These are phyloP conservation scores for Arthroderma sp. DNA, from an alignment of 2,329 filamentous ascomycete species.

Conservation along the genomic window DNA sequence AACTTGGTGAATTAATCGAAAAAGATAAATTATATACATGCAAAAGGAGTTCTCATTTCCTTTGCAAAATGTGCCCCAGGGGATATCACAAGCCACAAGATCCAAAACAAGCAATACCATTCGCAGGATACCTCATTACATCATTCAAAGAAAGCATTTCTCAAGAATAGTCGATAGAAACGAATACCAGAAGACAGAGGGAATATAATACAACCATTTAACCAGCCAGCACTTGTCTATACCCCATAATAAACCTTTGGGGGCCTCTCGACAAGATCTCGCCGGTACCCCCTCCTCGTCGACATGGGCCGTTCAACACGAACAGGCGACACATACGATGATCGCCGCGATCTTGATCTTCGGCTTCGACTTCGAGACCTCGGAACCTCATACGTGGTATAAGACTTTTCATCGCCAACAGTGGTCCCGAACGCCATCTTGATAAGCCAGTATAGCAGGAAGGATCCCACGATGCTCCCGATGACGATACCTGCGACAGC, in stretches of 20 bases:
- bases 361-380: conserved; percentile 12
- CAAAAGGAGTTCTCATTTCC: too few relatives aligned
- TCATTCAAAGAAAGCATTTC: background rate
- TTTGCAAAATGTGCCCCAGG: too few relatives aligned
- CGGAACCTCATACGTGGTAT: conserved; percentile 8
- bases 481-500: conserved; percentile 29
- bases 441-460: conserved; percentile 26
- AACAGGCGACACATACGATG: conserved; percentile 19
- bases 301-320: conserved; percentile 17
- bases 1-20: too few relatives aligned
- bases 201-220: background rate
- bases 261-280: conserved; percentile 20
- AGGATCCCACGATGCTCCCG: conserved; percentile 25
- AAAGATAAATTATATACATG: too few relatives aligned
- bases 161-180: background rate
- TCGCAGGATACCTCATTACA: too few relatives aligned
- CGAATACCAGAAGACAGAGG: background rate
- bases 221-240: background rate
- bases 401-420: conserved; percentile 16
- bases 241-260: conserved; percentile 22
- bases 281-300: conserved; percentile 14
- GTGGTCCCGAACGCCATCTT: conserved; percentile 14
- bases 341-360: conserved; percentile 12
- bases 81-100: too few relatives aligned
- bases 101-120: too few relatives aligned